These are phyloP conservation scores for Gillenia trifoliata DNA, from an alignment of 306 rosid genomes.

Conservation along the genomic window DNA sequence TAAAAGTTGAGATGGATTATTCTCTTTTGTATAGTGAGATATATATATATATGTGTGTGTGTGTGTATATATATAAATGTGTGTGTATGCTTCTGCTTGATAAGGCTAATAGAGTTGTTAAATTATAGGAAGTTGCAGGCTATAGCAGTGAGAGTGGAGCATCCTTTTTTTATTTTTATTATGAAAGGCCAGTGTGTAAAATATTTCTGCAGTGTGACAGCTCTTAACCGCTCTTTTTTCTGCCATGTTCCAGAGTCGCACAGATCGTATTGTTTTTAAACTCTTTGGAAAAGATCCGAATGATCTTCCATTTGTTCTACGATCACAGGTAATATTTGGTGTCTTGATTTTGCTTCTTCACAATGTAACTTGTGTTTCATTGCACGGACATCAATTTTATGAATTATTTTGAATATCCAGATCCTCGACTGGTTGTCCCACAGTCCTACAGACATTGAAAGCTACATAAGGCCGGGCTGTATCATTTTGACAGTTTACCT, in stretches of 20 bases:
- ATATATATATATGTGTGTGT: neutral
- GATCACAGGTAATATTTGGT: constrained; percentile 56
- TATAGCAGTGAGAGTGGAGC: neutral
- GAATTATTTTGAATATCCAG: constrained; percentile 28
- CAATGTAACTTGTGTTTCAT: constrained; percentile 18
- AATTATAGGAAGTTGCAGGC: neutral
- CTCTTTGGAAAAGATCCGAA: constrained; percentile 88
- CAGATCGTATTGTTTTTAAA: constrained; percentile 88
- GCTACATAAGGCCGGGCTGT: constrained; percentile 91
- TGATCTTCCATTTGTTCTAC: constrained; percentile 66
- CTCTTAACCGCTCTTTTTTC: constrained; percentile 13
- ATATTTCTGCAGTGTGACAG: constrained; percentile 4
- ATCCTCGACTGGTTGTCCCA: constrained; percentile 72
- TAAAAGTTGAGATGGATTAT: neutral
- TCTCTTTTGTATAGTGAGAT: neutral
- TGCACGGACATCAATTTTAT: constrained; percentile 4
- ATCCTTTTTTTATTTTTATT: neutral
- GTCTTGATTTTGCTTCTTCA: constrained; percentile 16
- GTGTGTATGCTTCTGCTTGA: neutral
- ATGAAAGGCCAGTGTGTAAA: neutral
- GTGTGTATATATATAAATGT: neutral
- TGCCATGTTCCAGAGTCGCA: constrained; percentile 59
- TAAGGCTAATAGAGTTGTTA: neutral
- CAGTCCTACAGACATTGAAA: constrained; percentile 83
- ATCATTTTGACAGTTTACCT: constrained; percentile 69